Evolutionary conservation across 2,329 filamentous ascomycete genomes (phyloP).

Genomic region (Hymenoscyphus occultus): DNA sequence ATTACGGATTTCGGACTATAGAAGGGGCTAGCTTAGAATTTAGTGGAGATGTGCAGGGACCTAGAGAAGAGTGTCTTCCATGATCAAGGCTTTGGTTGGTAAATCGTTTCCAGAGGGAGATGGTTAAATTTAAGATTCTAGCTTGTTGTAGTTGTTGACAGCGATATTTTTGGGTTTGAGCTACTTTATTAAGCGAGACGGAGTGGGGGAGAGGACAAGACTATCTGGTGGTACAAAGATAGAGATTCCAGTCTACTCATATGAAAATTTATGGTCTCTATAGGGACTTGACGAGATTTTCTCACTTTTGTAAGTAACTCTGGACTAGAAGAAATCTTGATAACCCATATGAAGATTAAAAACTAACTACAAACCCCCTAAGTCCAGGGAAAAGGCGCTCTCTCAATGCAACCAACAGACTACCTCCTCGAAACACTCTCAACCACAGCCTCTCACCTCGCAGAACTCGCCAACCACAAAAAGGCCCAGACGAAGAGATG

Average conservation of each 20-base stretch:
- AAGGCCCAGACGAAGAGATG: background rate
- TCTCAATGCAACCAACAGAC: background rate
- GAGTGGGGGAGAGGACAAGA: background rate
- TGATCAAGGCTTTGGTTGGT: constrained; percentile 1
- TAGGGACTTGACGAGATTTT: too few species aligned
- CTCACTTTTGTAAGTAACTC: too few species aligned
- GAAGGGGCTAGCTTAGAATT: background rate
- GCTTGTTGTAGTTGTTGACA: background rate
- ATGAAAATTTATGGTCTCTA: background rate
- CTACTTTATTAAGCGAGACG: background rate
- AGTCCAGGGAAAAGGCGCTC: background rate
- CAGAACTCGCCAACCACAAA: background rate
- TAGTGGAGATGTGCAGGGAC: background rate
- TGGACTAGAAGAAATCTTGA: too few species aligned
- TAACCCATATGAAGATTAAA: too few species aligned
- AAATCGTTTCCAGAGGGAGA: too few species aligned
- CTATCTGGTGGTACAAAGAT: background rate
- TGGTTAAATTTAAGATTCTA: background rate
- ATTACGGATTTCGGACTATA: too few species aligned
- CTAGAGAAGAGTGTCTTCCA: background rate
- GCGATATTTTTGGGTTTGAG: background rate
- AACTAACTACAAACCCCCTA: background rate
- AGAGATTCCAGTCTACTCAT: background rate
- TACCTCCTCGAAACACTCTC: constrained; percentile 1
- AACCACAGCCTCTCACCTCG: background rate